A percentile compares a stretch with the other conserved stretches of the same genome.
Evolutionary conservation across 225 moss, liverwort and hornwort genomes (phyloP).

Genomic region (Antitrichia curtipendula): DNA sequence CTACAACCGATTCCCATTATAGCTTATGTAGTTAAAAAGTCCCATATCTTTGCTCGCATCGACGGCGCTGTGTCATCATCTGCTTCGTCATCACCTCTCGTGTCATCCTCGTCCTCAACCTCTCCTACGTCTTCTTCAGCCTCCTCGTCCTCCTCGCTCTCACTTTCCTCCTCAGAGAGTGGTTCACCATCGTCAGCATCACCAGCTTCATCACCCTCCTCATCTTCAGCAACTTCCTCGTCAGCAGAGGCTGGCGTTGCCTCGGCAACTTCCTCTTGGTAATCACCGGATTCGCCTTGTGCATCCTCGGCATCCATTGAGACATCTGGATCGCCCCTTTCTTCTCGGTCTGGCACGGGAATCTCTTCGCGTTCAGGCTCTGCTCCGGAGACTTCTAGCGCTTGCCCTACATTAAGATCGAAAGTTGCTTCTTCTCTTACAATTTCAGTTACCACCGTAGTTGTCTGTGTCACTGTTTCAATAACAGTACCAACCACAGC

Average conservation of each 20-base stretch:
- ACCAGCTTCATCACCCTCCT: conserved; percentile 8
- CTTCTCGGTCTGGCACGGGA: conserved; percentile 1
- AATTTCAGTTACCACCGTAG: conserved; percentile 14
- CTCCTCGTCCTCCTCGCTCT: conserved; percentile 14
- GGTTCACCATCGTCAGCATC: conserved; percentile 25
- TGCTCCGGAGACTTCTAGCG: background rate
- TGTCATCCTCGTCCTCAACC: conserved; percentile 29
- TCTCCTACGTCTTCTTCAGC: conserved; percentile 28
- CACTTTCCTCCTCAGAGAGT: conserved; percentile 28
- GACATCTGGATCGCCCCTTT: conserved; percentile 8
- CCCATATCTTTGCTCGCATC: conserved; percentile 77
- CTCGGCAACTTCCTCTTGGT: conserved; percentile 37
- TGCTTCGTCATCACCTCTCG: conserved; percentile 24
- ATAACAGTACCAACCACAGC: background rate
- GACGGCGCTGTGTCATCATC: conserved; percentile 40
- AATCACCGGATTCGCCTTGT: conserved; percentile 21
- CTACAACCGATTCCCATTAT: background rate
- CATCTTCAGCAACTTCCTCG: conserved; percentile 35
- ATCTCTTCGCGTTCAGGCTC: background rate
- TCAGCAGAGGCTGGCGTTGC: conserved; percentile 1
- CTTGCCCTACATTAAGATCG: conserved; percentile 12
- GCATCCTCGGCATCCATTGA: conserved; percentile 11
- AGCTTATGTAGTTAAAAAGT: conserved; percentile 78
- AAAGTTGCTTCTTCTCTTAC: conserved; percentile 1
- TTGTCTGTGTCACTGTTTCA: conserved; percentile 13